phyloP scores from a whole-genome alignment of 78 protist genomes.

The Polysphondylium violaceum region DNA sequence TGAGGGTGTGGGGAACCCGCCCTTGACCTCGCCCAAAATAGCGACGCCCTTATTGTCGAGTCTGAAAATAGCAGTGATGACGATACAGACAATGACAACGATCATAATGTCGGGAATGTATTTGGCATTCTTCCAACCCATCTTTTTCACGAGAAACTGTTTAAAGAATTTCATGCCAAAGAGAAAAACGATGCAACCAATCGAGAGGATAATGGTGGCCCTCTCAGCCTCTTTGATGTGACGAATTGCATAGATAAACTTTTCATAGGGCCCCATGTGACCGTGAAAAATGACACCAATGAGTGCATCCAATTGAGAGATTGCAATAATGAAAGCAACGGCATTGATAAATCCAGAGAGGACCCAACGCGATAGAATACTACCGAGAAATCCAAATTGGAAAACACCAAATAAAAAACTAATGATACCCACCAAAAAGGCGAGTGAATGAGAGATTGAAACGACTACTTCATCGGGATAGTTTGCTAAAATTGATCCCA shows the following conservation, averaged over 20 bases:
- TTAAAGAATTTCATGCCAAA: constrained; percentile 71
- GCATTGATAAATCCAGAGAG: constrained; percentile 81
- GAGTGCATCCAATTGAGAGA: constrained; percentile 68
- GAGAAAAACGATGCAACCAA: constrained; percentile 57
- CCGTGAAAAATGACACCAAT: neutral
- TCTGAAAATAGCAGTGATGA: constrained; percentile 13
- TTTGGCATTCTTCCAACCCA: constrained; percentile 58
- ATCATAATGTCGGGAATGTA: constrained; percentile 77
- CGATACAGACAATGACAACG: constrained; percentile 16
- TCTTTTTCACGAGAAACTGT: neutral
- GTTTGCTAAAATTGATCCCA: constrained; percentile 30
- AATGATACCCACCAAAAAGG: constrained; percentile 70
- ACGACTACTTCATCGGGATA: neutral
- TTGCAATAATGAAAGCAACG: constrained; percentile 73
- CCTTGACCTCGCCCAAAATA: constrained; percentile 9
- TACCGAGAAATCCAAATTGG: constrained; percentile 79
- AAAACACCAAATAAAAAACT: constrained; percentile 73
- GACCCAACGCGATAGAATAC: constrained; percentile 68
- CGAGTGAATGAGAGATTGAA: constrained; percentile 22
- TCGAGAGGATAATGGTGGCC: constrained; percentile 39
- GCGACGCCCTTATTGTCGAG: constrained; percentile 5
- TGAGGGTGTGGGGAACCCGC: constrained; percentile 60
- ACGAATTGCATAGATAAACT: constrained; percentile 33
- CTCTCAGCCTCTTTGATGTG: constrained; percentile 22
- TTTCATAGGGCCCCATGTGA: constrained; percentile 61